These are phyloP conservation scores for Platanthera zijinensis DNA, from an alignment of 106 monocot species.

Conservation along the genomic window DNA sequence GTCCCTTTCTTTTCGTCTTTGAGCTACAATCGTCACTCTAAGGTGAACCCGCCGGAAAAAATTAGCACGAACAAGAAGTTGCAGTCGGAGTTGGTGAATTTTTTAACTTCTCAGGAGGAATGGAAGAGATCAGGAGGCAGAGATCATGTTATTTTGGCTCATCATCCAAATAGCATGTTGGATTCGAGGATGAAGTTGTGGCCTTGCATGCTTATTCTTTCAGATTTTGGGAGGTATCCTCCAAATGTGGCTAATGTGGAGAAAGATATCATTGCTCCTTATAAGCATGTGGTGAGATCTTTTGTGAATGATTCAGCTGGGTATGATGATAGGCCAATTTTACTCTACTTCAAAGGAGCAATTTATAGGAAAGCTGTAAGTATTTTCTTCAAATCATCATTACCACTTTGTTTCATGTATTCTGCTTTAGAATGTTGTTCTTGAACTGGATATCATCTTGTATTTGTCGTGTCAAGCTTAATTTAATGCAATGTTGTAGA, in stretches of 20 bases:
- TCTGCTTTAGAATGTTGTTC: background rate
- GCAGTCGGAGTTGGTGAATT: constrained; percentile 53
- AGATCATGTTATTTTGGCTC: constrained; percentile 79
- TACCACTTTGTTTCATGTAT: background rate
- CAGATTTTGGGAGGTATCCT: constrained; percentile 82
- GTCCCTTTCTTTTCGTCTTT: constrained; percentile 84
- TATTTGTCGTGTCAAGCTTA: background rate
- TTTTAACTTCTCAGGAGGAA: constrained; percentile 38
- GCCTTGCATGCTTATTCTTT: constrained; percentile 67
- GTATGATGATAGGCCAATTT: constrained; percentile 52
- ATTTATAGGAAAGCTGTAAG: constrained; percentile 91
- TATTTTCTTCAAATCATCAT: constrained; percentile 8
- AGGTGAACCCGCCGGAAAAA: constrained; percentile 19
- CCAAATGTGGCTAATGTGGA: constrained; percentile 66
- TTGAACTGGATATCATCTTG: background rate
- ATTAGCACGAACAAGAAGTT: constrained; percentile 37
- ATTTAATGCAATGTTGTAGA: background rate
- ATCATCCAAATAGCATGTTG: constrained; percentile 88
- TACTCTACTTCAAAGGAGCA: constrained; percentile 81
- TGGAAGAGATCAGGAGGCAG: constrained; percentile 69
- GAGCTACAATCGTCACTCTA: constrained; percentile 63
- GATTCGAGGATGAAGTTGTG: constrained; percentile 51
- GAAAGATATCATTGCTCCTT: constrained; percentile 81
- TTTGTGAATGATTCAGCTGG: constrained; percentile 52
- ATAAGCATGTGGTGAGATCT: constrained; percentile 50